Conservation (phyloP, 352 stramenopile species). For the Sclerospora graminicola region DNA sequence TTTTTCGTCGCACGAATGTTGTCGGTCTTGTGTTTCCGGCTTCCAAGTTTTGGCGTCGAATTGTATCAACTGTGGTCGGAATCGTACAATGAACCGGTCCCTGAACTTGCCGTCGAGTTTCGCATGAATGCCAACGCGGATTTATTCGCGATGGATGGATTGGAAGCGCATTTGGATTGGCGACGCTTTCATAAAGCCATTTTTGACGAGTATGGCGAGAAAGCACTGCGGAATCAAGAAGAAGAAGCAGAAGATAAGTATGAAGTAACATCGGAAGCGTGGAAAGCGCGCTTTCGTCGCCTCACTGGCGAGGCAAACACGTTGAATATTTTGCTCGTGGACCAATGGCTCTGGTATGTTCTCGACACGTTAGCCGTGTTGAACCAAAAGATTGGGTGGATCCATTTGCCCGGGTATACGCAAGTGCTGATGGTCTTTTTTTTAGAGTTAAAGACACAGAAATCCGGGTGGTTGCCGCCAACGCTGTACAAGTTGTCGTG, state of each 20-base stretch:
- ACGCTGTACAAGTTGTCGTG: conserved; percentile 85
- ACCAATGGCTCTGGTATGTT: conserved; percentile 87
- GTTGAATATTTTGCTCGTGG: conserved; percentile 79
- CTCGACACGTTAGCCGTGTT: conserved; percentile 82
- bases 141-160: conserved; percentile 82
- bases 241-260: conserved; percentile 87
- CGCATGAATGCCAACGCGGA: conserved; percentile 74
- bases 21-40: conserved; percentile 77
- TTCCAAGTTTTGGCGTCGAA: conserved; percentile 82
- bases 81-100: conserved; percentile 70
- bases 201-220: conserved; percentile 81
- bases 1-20: conserved; percentile 85
- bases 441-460: conserved; percentile 82
- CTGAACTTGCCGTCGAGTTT: conserved; percentile 70
- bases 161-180: conserved; percentile 83
- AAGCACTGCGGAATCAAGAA: conserved; percentile 76
- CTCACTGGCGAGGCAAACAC: conserved; percentile 78
- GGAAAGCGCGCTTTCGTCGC: conserved; percentile 73
- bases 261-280: conserved; percentile 74
- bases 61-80: conserved; percentile 83
- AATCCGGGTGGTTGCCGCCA: conserved; percentile 76
- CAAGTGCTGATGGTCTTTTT: conserved; percentile 87
- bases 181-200: conserved; percentile 84
- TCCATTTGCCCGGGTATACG: conserved; percentile 74
- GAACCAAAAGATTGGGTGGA: conserved; percentile 85